Evolutionary conservation across 352 stramenopile genomes (phyloP), one percentile per base, ranked within the genome.

Genomic region (Plasmopara halstedii): DNA sequence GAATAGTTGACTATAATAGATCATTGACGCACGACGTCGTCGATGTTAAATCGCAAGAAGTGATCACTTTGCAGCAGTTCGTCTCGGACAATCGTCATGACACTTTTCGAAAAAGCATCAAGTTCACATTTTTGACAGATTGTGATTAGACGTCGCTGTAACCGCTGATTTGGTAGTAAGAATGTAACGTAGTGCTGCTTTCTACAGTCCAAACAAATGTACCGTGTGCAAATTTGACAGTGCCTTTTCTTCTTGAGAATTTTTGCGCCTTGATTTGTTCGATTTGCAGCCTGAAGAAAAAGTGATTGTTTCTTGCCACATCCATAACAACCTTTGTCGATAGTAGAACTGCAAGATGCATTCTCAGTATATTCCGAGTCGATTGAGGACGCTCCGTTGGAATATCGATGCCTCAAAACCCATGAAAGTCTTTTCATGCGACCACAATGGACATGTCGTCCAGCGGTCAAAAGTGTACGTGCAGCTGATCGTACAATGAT

Each of bases 371-470:
- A 31, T 14, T 50, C 47, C 2, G 48, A 56, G 48, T 37, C 47
- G 21, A 50, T 57, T n/a, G 27, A 56, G 5, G 25, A 53, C 1
- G 40, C 38, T 6, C 51, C 42, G 2, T 17, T 38, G 27, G 42
- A 49, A 33, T 63, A 55, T 27, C 47, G 48, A 15, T 56, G 42
- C n/a, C 55, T 51, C 18, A 85, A 17, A 1, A 67, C 57, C 68
- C 70, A 85, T 44, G 57, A 48, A 20, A 85, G 64, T 38, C 85
- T 85, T 49, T 83, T 83, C 70, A 80, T 82, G 17, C 74, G 58
- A 7, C 58, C 60, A 41, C 73, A 85, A 23, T 75, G 49, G 4
- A 73, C 64, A 42, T 67, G 52, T 13, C 68, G 68, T 1, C 55
- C 47, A 2, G 68, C 36, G 0, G 59, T 64, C 3, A 83, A 42